Percentiles rank a stretch among this genome's conserved stretches.
Conservation (phyloP, 139 green algal genomes). For the Limnomonas spitsbergensis region DNA sequence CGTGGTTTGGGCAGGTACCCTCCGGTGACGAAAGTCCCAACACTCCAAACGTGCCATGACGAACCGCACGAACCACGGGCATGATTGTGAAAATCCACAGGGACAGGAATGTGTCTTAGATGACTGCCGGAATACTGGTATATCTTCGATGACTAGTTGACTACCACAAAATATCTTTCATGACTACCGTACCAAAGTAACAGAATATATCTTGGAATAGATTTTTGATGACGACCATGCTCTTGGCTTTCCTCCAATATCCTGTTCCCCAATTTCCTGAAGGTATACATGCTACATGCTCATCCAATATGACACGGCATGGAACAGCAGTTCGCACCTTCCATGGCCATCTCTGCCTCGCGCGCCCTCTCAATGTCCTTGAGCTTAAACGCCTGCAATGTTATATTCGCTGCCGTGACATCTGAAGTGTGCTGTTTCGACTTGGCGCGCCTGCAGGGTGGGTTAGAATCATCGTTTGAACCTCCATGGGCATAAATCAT, state of each 20-base stretch:
- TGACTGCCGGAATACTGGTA: too few relatives aligned
- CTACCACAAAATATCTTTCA: too few relatives aligned
- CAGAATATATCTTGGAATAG: too few relatives aligned
- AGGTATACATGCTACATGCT: not conserved
- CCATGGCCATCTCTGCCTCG: slow-evolving; percentile 14
- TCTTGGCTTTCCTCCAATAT: not conserved
- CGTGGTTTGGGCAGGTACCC: not conserved
- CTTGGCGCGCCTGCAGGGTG: not conserved
- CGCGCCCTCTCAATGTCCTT: slow-evolving; percentile 19
- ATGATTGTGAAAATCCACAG: not conserved
- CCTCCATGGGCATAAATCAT: too few relatives aligned
- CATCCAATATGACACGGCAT: not conserved
- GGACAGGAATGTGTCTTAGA: not conserved
- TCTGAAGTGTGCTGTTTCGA: not conserved
- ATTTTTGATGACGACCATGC: not conserved
- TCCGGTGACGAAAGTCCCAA: not conserved
- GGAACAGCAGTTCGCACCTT: not conserved
- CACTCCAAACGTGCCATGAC: not conserved
- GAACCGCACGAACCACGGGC: not conserved
- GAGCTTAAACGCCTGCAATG: slow-evolving; percentile 1
- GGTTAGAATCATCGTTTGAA: too few relatives aligned
- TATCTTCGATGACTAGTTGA: too few relatives aligned
- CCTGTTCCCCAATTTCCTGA: not conserved
- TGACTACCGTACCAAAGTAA: too few relatives aligned
- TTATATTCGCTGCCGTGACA: not conserved